A percentile compares a stretch with the other conserved stretches of the same genome.
phyloP scores from a whole-genome alignment of 2,329 filamentous ascomycete species.

The Fusarium tupiense region DNA sequence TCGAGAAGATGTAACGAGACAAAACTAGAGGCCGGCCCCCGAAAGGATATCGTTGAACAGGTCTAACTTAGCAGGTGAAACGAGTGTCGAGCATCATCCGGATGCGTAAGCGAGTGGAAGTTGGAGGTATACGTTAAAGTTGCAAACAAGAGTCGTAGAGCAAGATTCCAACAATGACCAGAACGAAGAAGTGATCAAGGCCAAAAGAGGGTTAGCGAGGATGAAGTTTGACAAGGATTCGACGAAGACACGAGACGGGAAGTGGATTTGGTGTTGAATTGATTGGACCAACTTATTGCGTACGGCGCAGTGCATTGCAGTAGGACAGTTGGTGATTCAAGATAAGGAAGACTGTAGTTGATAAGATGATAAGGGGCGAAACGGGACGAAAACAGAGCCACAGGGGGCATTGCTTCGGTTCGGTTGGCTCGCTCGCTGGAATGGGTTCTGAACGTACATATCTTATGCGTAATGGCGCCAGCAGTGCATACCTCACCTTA shows the following conservation, averaged over 20 bases:
- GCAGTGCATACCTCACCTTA: conserved; percentile 12
- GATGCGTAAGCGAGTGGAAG: conserved; percentile 32
- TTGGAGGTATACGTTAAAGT: conserved; percentile 5
- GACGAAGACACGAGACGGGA: conserved; percentile 33
- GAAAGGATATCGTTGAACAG: background rate
- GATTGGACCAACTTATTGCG: conserved; percentile 29
- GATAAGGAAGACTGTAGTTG: conserved; percentile 17
- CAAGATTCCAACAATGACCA: conserved; percentile 12
- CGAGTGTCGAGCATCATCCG: conserved; percentile 36
- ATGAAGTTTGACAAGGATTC: conserved; percentile 25
- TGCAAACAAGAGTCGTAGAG: conserved; percentile 18
- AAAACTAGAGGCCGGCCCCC: conserved; percentile 4
- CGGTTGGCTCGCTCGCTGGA: conserved; percentile 3
- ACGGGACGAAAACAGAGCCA: conserved; percentile 1
- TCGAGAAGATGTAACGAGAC: background rate
- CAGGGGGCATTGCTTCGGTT: background rate
- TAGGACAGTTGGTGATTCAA: conserved; percentile 3
- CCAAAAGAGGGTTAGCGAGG: conserved; percentile 32
- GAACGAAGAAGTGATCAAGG: background rate
- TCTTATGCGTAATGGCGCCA: conserved; percentile 16
- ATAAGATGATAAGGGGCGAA: conserved; percentile 11
- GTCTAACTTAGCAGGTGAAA: conserved; percentile 17
- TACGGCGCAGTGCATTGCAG: background rate
- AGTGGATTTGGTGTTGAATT: conserved; percentile 29
- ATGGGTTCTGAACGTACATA: background rate